Evolutionary conservation across 805 yeast genomes (phyloP), one percentile per base, ranked within the genome.

Genomic region (Teunomyces panamensis): DNA sequence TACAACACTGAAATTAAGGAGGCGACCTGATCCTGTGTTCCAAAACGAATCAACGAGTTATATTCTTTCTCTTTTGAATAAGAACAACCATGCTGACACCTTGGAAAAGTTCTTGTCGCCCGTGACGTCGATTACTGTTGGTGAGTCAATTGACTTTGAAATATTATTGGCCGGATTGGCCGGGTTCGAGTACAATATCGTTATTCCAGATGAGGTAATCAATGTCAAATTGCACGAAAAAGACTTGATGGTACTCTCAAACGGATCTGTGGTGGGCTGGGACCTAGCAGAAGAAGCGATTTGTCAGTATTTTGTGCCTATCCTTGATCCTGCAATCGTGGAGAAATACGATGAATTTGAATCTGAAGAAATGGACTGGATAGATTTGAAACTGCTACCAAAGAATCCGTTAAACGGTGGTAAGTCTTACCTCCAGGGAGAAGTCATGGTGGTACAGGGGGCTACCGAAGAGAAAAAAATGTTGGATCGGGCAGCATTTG

Each of bases 231-330:
- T 64, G 45, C 65, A 51, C 3, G 59, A 52, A 9, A 54, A 58
- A 9, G 91, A 88, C 54, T 71, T 89, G 2, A 75, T 90, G 68
- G 71, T 90, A 1, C 68, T 91, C 37, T 77, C 83, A 3, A 84
- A 85, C 55, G 97, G 97, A 2, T 80, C 96, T 0, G 68, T 90
- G 9, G 89, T 88, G 10, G 87, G 89, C 0, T 90, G 96, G 96
- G 89, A 89, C 7, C 67, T 88, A 55, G 67, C 71, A 13, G 97
- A 91, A 64, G 49, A 63, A 0, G 73, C 70, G 6, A 69, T 83
- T 3, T 47, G 73, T 20, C 59, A 69, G 4, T 67, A 74, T 14
- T 68, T 86, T 4, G 53, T 83, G 6, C 87, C 89, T 0, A 50
- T 79, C 13, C 65, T 89, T 3, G 61, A 69, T 41, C 56, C 61